Evolutionary conservation across 2,329 filamentous ascomycete species (phyloP).

Genomic region (Colletotrichum shisoi): DNA sequence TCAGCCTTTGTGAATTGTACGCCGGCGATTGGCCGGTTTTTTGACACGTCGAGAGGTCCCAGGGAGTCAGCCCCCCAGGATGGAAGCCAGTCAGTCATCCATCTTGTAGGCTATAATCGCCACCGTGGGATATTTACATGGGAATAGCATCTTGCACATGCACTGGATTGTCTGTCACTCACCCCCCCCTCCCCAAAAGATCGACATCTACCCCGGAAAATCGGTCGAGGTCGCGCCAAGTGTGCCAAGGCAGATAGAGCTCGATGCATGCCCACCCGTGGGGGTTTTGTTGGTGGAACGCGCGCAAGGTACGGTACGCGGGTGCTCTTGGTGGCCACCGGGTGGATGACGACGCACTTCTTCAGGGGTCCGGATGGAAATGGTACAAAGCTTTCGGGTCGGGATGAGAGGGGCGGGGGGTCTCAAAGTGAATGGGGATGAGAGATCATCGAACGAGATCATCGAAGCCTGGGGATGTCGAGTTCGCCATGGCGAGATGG

Average conservation of each 20-base stretch:
- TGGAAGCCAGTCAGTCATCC: not conserved
- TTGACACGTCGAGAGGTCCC: not conserved
- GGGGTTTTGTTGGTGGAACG: too few relatives aligned
- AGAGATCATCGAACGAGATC: not conserved
- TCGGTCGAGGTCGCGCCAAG: not conserved
- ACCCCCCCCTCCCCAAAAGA: not conserved
- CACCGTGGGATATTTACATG: not conserved
- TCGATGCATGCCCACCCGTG: not conserved
- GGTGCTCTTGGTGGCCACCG: not conserved
- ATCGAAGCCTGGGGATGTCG: not conserved
- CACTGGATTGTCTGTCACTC: too few relatives aligned
- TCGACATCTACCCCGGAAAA: not conserved
- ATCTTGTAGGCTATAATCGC: too few relatives aligned
- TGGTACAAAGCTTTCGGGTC: not conserved
- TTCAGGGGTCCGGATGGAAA: not conserved
- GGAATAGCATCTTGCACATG: not conserved
- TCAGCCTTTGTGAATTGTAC: not conserved
- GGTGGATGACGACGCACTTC: not conserved
- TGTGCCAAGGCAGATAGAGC: slow-evolving; percentile 2
- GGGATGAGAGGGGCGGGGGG: not conserved
- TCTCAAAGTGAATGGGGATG: not conserved
- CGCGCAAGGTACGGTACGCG: not conserved
- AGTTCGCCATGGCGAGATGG: not conserved
- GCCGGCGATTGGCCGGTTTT: not conserved
- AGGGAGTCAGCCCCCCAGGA: not conserved